These are phyloP conservation scores for Saccharomyces jurei DNA, from an alignment of 805 yeast genomes.

Conservation along the genomic window DNA sequence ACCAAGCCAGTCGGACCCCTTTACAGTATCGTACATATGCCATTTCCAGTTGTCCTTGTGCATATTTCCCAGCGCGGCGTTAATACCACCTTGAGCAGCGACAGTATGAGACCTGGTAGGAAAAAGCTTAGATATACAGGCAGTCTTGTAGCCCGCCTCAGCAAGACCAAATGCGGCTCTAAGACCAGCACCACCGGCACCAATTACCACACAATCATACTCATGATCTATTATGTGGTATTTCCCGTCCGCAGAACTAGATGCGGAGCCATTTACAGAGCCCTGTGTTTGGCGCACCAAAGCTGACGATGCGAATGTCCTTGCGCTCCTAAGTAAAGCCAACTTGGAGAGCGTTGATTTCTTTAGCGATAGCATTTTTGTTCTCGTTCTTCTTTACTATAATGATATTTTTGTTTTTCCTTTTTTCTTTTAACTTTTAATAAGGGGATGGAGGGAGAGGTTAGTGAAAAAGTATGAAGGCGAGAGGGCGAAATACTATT, in stretches of 20 bases:
- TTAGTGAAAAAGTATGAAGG: not conserved
- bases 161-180: constrained; percentile 98
- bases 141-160: constrained; percentile 94
- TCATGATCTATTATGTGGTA: constrained; percentile 95
- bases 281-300: not conserved
- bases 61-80: constrained; percentile 98
- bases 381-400: not conserved
- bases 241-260: constrained; percentile 30
- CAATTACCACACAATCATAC: constrained; percentile 94
- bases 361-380: not conserved
- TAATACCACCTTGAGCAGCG: constrained; percentile 99
- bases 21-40: constrained; percentile 99
- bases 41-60: constrained; percentile 98
- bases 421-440: not conserved
- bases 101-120: constrained; percentile 98
- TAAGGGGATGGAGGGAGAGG: not conserved
- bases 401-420: not conserved
- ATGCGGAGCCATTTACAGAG: not conserved
- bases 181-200: constrained; percentile 99
- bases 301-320: not conserved
- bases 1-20: constrained; percentile 99
- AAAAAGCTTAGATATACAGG: constrained; percentile 92
- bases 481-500: not conserved
- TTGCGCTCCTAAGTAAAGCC: not conserved
- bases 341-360: not conserved